A percentile compares a stretch with the other conserved stretches of the same genome.
These are phyloP conservation scores for Erysimum cheiranthoides DNA, from an alignment of 345 rosid species.

Conservation along the genomic window DNA sequence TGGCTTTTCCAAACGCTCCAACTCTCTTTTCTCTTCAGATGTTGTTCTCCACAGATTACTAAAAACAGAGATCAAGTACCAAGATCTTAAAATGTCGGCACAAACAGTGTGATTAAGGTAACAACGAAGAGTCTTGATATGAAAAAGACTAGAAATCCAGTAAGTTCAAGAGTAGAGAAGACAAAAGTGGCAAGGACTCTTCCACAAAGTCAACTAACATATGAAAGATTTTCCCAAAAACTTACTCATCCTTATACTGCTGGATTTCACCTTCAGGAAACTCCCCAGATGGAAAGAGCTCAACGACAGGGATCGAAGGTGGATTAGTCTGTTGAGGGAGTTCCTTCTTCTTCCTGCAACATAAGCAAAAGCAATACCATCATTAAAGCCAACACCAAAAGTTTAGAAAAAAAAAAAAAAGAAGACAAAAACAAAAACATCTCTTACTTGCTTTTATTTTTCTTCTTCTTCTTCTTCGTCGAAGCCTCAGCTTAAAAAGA, in stretches of 20 bases:
- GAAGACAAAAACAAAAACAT: not conserved
- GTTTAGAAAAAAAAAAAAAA: not conserved
- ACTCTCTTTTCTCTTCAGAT: constrained; percentile 95
- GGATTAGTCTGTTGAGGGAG: constrained; percentile 78
- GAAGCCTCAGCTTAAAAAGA: constrained; percentile 54
- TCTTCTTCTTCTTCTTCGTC: constrained; percentile 96
- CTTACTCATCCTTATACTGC: constrained; percentile 94
- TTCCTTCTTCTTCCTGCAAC: constrained; percentile 85
- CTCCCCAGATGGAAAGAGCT: constrained; percentile 91
- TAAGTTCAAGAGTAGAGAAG: not conserved
- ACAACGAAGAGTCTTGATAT: not conserved
- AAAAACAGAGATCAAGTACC: constrained; percentile 26
- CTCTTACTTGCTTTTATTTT: constrained; percentile 92
- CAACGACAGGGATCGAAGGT: constrained; percentile 73
- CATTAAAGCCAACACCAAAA: constrained; percentile 23
- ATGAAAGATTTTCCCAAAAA: constrained; percentile 7
- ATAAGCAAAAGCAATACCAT: constrained; percentile 30
- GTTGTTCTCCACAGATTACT: constrained; percentile 96
- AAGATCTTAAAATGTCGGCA: not conserved
- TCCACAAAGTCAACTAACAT: not conserved
- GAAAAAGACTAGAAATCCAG: not conserved
- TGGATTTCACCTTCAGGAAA: constrained; percentile 99
- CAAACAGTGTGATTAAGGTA: constrained; percentile 7
- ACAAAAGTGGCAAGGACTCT: not conserved
- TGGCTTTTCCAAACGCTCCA: constrained; percentile 86